Evolutionary conservation across 1,284 basidiomycete species (phyloP).

Genomic region (Schizophyllum commune): DNA sequence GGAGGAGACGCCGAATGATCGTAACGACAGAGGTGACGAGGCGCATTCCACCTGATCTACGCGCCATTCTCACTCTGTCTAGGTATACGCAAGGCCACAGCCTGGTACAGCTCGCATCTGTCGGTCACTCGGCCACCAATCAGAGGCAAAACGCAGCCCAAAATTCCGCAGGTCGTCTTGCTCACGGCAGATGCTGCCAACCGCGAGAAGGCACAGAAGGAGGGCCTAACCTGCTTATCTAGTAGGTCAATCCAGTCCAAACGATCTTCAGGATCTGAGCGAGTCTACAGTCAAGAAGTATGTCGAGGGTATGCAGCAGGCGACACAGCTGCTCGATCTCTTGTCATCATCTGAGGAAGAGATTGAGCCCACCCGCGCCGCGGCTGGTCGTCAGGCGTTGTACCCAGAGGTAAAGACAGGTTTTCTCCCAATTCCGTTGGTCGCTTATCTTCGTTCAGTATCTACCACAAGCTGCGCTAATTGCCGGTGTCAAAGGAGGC

Average conservation of each 20-base stretch:
- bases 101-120: slow-evolving; percentile 82
- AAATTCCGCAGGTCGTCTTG: slow-evolving; percentile 63
- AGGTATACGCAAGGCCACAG: slow-evolving; percentile 81
- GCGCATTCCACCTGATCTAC: background rate
- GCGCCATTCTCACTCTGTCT: slow-evolving; percentile 1
- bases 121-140: slow-evolving; percentile 42
- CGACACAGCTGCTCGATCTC: slow-evolving; percentile 69
- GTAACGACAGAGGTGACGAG: slow-evolving; percentile 81
- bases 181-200: slow-evolving; percentile 90
- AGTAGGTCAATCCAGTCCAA: slow-evolving; percentile 30
- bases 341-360: slow-evolving; percentile 61
- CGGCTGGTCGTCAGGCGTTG: slow-evolving; percentile 48
- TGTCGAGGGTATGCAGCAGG: slow-evolving; percentile 63
- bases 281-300: slow-evolving; percentile 61
- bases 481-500: slow-evolving; percentile 84
- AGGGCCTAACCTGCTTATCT: slow-evolving; percentile 59
- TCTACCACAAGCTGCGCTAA: slow-evolving; percentile 63
- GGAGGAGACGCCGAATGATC: slow-evolving; percentile 81
- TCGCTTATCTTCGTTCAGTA: slow-evolving; percentile 46
- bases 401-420: slow-evolving; percentile 63
- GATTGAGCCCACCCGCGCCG: slow-evolving; percentile 52
- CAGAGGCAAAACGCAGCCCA: slow-evolving; percentile 35
- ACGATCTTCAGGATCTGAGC: background rate
- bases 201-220: slow-evolving; percentile 64
- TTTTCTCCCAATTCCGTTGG: background rate